These are phyloP conservation scores for Rhypophila decipiens DNA, from an alignment of 495 filamentous ascomycete species.

Conservation along the genomic window DNA sequence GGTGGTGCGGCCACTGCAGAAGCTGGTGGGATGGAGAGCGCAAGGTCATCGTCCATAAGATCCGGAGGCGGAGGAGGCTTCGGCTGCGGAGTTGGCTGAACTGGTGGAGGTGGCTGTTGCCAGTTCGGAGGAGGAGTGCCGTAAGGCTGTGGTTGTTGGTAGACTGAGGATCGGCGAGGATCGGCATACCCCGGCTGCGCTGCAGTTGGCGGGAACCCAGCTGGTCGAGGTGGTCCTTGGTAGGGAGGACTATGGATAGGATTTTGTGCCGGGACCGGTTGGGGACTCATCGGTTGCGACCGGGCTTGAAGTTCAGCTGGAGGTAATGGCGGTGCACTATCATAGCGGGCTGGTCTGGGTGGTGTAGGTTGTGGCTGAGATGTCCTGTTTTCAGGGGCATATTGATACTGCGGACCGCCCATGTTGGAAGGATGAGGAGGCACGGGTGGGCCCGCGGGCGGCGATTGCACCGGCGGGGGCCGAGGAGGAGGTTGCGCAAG, in stretches of 20 bases:
- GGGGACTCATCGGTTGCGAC: constrained; percentile 2
- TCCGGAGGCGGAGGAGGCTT: constrained; percentile 57
- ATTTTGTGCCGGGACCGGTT: constrained; percentile 5
- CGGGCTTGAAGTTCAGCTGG: constrained; percentile 15
- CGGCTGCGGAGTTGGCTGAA: constrained; percentile 13
- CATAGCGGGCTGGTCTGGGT: constrained; percentile 33
- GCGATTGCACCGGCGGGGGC: constrained; percentile 2
- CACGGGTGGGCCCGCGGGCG: constrained; percentile 20
- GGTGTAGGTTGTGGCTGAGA: constrained; percentile 21
- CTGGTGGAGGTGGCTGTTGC: constrained; percentile 16
- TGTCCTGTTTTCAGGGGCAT: constrained; percentile 11
- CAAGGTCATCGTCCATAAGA: constrained; percentile 59
- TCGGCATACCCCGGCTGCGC: constrained; percentile 17
- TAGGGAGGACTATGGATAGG: constrained; percentile 12
- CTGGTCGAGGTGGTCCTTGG: constrained; percentile 26
- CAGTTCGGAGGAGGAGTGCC: constrained; percentile 13
- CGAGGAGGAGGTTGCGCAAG: constrained; percentile 21
- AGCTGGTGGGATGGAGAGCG: constrained; percentile 58
- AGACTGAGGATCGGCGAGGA: constrained; percentile 18
- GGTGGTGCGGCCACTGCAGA: constrained; percentile 58
- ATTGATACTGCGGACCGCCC: constrained; percentile 22
- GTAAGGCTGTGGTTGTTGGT: constrained; percentile 21
- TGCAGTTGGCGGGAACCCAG: constrained; percentile 17
- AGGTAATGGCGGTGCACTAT: constrained; percentile 36
- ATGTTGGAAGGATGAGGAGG: constrained; percentile 30